These are phyloP conservation scores for Psilocybe cyanescens DNA, from an alignment of 768 basidiomycete genomes.

Conservation along the genomic window DNA sequence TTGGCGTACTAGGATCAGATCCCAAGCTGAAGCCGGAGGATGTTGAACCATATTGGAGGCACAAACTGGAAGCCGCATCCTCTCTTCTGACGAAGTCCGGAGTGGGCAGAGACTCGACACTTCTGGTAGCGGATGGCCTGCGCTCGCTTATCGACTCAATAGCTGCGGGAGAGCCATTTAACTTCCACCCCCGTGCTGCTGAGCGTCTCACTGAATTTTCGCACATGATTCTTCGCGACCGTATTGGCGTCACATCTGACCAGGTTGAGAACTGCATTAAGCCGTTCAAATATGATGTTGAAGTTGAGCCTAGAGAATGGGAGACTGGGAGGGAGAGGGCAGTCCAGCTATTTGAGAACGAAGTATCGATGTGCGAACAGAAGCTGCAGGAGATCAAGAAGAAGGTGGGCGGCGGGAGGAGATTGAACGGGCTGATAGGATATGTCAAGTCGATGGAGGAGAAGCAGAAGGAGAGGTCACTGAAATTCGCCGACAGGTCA, in stretches of 20 bases:
- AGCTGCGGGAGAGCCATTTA: slow-evolving; percentile 88
- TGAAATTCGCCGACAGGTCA: slow-evolving; percentile 43
- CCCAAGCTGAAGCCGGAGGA: slow-evolving; percentile 71
- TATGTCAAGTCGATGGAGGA: slow-evolving; percentile 88
- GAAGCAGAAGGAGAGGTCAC: slow-evolving; percentile 66
- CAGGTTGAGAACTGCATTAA: slow-evolving; percentile 99
- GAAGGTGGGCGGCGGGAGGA: slow-evolving; percentile 86
- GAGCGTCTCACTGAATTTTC: slow-evolving; percentile 92
- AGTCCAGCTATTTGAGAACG: slow-evolving; percentile 81
- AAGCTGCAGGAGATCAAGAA: slow-evolving; percentile 87
- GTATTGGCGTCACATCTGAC: slow-evolving; percentile 93
- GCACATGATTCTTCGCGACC: slow-evolving; percentile 90
- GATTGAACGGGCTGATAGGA: slow-evolving; percentile 72
- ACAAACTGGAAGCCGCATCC: slow-evolving; percentile 94
- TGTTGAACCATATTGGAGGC: slow-evolving; percentile 90
- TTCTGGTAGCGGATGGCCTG: slow-evolving; percentile 93
- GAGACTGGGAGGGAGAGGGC: slow-evolving; percentile 77
- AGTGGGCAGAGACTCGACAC: slow-evolving; percentile 91
- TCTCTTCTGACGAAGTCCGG: slow-evolving; percentile 95
- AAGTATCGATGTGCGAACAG: slow-evolving; percentile 81
- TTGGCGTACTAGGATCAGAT: slow-evolving; percentile 72
- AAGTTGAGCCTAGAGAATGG: slow-evolving; percentile 94
- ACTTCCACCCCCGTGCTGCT: slow-evolving; percentile 84
- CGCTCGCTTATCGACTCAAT: slow-evolving; percentile 90
- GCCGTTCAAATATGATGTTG: slow-evolving; percentile 98